Base-by-base conservation (phyloP, 176 grass and related monocot species). In the Chloris gayana region DNA sequence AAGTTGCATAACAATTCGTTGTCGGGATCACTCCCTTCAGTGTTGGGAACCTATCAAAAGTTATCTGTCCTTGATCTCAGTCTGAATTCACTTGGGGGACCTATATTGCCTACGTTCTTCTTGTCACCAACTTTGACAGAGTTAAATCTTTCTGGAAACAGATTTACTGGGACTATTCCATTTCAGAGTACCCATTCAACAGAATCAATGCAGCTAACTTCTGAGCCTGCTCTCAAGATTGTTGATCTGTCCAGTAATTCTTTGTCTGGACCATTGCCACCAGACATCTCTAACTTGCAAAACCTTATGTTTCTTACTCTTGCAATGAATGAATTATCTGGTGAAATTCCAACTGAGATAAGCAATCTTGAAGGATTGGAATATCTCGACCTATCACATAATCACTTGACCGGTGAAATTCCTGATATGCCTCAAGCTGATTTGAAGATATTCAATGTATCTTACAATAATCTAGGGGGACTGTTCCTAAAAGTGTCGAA, bases 231-330 rank as follows among this genome's bases (percentile, higher is more conserved):
- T 84, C 88, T 99, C 32, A 85, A 86, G 86, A 86, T 78, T 68
- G 84, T 99, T 77, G 93, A 99, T 83, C 72, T 99, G 72, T 99
- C 97, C 18, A 84, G 76, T 77, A 99, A 99, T 80, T 85, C 75
- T 76, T 91, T 96, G 72, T 82, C 84, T 86, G 93, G 82, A 42
- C 76, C 79, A 54, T 79, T 99, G 73, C 97, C 90, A 59, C 67
- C 90, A 63, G 88, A 95, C 71, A 99, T 99, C 81, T 90, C 86
- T 79, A 93, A 88, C 77, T 71, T 99, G 72, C 88, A 90, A 83
- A 89, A 70, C 66, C 90, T 96, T 75, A 84, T 83, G 79, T 87
- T 89, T 22, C 85, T 99, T 64, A 78, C 87, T 72, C 84, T 99
- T 73, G 54, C 72, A 10, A 88, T 76, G 88, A 99, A 99, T 84